Conservation (phyloP, 208 protist genomes). For the Leptomonas pyrrhocoris region DNA sequence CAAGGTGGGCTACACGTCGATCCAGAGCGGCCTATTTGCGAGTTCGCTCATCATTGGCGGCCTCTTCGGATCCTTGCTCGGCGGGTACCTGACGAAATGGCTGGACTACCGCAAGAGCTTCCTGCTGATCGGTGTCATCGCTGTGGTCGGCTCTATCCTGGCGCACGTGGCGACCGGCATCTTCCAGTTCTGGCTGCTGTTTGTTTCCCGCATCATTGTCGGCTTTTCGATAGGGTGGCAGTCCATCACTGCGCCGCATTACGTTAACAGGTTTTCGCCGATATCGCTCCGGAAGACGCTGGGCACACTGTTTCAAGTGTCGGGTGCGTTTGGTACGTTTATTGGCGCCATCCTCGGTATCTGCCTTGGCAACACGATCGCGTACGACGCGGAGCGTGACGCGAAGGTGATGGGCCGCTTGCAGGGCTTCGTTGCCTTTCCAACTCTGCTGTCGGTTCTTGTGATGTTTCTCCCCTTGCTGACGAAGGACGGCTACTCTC, state of each 20-base stretch:
- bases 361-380: slow-evolving; percentile 39
- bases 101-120: slow-evolving; percentile 49
- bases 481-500: slow-evolving; percentile 26
- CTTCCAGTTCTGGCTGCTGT: slow-evolving; percentile 53
- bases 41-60: slow-evolving; percentile 60
- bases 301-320: slow-evolving; percentile 60
- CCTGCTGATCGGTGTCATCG: slow-evolving; percentile 41
- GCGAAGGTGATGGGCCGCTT: slow-evolving; percentile 40
- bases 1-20: slow-evolving; percentile 45
- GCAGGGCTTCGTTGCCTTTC: slow-evolving; percentile 43
- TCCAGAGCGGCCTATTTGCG: slow-evolving; percentile 54
- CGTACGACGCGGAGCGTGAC: slow-evolving; percentile 26
- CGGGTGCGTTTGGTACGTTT: slow-evolving; percentile 51
- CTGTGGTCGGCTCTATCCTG: slow-evolving; percentile 30
- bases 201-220: slow-evolving; percentile 52
- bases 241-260: slow-evolving; percentile 30
- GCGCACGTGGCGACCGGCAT: slow-evolving; percentile 39
- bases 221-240: slow-evolving; percentile 51
- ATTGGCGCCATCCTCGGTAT: slow-evolving; percentile 50
- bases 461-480: slow-evolving; percentile 43
- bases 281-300: too few relatives aligned
- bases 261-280: too few relatives aligned
- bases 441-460: slow-evolving; percentile 34
- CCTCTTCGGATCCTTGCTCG: slow-evolving; percentile 45
- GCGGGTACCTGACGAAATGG: slow-evolving; percentile 35